Evolutionary conservation across 2,329 filamentous ascomycete species (phyloP).

Genomic region (Fusarium sp.): DNA sequence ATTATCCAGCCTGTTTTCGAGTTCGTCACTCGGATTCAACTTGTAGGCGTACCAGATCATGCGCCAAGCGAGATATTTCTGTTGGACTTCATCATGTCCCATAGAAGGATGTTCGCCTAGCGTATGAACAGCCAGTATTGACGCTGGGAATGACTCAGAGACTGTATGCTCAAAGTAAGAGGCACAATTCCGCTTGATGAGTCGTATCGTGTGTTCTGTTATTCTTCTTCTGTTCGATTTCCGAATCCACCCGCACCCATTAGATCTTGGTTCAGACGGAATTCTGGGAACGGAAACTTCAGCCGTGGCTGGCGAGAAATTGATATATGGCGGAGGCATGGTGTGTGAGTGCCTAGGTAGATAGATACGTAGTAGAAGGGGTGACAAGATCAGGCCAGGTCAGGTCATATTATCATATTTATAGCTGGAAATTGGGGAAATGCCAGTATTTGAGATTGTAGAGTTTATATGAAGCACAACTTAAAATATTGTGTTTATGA

Average conservation of each 20-base stretch:
- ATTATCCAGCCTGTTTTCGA: not conserved
- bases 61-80: slow-evolving; percentile 32
- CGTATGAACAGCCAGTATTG: not conserved
- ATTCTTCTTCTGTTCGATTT: not conserved
- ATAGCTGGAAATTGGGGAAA: not conserved
- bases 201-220: not conserved
- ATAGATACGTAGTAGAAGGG: not conserved
- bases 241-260: not conserved
- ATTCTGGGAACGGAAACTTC: not conserved
- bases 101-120: not conserved
- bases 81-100: slow-evolving; percentile 24
- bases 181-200: not conserved
- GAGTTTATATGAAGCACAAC: not conserved
- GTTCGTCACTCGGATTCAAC: slow-evolving; percentile 1
- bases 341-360: not conserved
- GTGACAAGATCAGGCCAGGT: not conserved
- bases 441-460: not conserved
- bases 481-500: not conserved
- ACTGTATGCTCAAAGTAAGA: not conserved
- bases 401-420: not conserved
- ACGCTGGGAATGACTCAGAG: not conserved
- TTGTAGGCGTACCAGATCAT: slow-evolving; percentile 28
- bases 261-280: not conserved
- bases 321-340: not conserved
- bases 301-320: not conserved